A percentile compares a stretch with the other conserved stretches of the same genome.
These are phyloP conservation scores for Chrysosporium keratinophilum DNA, from an alignment of 2,329 filamentous ascomycete genomes.

Conservation along the genomic window DNA sequence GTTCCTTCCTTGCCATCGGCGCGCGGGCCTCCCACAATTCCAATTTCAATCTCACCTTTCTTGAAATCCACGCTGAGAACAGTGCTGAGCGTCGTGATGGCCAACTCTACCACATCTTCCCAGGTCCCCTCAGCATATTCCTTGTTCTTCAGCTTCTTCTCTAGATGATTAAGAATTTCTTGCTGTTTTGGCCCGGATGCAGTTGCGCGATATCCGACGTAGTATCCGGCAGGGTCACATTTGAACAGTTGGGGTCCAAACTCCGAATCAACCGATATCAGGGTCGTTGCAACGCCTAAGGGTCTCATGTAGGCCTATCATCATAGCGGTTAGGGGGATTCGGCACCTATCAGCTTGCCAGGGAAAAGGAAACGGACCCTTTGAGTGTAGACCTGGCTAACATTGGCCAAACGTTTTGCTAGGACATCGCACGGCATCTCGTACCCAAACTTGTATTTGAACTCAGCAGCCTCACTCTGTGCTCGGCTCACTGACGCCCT, in stretches of 20 bases:
- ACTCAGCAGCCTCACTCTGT: slow-evolving; percentile 91
- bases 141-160: slow-evolving; percentile 99
- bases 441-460: slow-evolving; percentile 97
- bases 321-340: background rate
- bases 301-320: slow-evolving; percentile 88
- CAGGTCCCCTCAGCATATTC: slow-evolving; percentile 81
- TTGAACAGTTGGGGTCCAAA: slow-evolving; percentile 93
- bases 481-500: slow-evolving; percentile 86
- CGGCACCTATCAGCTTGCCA: slow-evolving; percentile 4
- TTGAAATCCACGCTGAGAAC: slow-evolving; percentile 99
- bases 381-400: slow-evolving; percentile 98
- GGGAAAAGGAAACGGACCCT: slow-evolving; percentile 49
- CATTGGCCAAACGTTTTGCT: slow-evolving; percentile 94
- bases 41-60: slow-evolving; percentile 97
- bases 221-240: slow-evolving; percentile 96
- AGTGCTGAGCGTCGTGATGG: slow-evolving; percentile 87
- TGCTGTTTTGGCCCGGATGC: slow-evolving; percentile 96
- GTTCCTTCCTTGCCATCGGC: slow-evolving; percentile 74
- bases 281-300: slow-evolving; percentile 85
- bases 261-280: slow-evolving; percentile 89
- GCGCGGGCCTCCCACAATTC: slow-evolving; percentile 83
- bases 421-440: slow-evolving; percentile 98
- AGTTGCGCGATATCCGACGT: slow-evolving; percentile 96
- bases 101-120: slow-evolving; percentile 96
- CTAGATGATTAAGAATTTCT: slow-evolving; percentile 93